Evolutionary conservation across 1,284 basidiomycete species (phyloP).

Genomic region (Cryptococcus wingfieldii): DNA sequence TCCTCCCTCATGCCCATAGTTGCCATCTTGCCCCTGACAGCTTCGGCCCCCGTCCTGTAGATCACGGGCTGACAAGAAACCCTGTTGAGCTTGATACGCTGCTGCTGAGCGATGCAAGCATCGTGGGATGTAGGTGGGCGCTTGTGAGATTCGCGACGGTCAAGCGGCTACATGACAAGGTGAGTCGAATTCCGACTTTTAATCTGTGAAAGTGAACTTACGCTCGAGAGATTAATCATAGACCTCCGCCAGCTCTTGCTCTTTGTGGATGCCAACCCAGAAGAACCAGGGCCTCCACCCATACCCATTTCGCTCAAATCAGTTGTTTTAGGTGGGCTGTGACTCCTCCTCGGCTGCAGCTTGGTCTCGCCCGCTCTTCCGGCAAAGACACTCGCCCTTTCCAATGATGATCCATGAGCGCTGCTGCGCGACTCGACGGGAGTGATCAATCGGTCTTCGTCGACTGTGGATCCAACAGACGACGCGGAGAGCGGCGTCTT

Average conservation of each 20-base stretch:
- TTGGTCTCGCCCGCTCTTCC: too few relatives aligned
- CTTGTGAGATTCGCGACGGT: conserved; percentile 10
- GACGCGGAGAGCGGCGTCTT: too few relatives aligned
- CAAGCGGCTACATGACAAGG: conserved; percentile 8
- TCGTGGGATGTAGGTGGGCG: conserved; percentile 36
- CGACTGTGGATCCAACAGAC: too few relatives aligned
- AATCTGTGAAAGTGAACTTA: conserved; percentile 8
- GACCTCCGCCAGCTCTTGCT: conserved; percentile 32
- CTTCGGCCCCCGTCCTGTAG: conserved; percentile 24
- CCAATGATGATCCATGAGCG: too few relatives aligned
- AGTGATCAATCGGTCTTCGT: too few relatives aligned
- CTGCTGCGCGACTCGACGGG: too few relatives aligned
- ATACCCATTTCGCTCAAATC: too few relatives aligned
- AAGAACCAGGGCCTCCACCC: conserved; percentile 1
- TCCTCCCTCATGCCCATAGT: conserved; percentile 35
- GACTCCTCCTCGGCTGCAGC: neutral
- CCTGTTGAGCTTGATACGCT: conserved; percentile 23
- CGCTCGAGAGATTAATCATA: conserved; percentile 26
- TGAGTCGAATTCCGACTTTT: neutral
- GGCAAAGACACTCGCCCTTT: too few relatives aligned
- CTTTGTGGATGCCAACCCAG: conserved; percentile 10
- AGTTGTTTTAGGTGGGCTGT: conserved; percentile 17
- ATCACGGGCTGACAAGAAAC: conserved; percentile 11
- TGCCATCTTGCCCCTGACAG: conserved; percentile 19
- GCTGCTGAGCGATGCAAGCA: conserved; percentile 29